Conservation (phyloP, 441 rosid species). For the Pelargonium australe region DNA sequence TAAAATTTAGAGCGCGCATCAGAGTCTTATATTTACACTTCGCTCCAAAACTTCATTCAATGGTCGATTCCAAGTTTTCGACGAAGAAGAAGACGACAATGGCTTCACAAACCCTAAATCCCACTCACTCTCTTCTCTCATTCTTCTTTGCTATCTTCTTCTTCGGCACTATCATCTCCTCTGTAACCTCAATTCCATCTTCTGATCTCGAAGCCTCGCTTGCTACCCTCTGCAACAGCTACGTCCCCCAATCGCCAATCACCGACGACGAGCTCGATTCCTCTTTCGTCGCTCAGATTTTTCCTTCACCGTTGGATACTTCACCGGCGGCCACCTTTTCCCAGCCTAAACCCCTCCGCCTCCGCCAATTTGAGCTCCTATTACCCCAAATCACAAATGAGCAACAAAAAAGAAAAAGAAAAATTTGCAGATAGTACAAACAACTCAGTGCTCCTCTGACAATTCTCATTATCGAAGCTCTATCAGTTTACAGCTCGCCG, state of each 20-base stretch:
- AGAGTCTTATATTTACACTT: too few relatives aligned
- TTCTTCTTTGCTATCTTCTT: conserved; percentile 22
- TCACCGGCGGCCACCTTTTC: conserved; percentile 49
- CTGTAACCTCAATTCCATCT: conserved; percentile 13
- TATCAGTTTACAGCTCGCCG: too few relatives aligned
- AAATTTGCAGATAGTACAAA: too few relatives aligned
- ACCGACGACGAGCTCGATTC: conserved; percentile 16
- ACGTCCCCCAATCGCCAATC: conserved; percentile 39
- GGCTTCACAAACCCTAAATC: conserved; percentile 9
- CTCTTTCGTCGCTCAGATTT: conserved; percentile 20
- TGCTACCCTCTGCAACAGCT: conserved; percentile 41
- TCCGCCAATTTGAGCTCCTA: conserved; percentile 11
- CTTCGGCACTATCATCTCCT: conserved; percentile 18
- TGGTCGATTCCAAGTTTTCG: too few relatives aligned
- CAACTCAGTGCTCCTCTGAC: too few relatives aligned
- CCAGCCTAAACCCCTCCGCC: conserved; percentile 14
- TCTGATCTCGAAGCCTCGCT: conserved; percentile 29
- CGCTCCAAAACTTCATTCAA: too few relatives aligned
- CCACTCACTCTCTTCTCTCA: conserved; percentile 4
- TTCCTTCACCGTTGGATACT: conserved; percentile 31
- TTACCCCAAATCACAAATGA: conserved; percentile 25
- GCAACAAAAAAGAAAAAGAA: too few relatives aligned
- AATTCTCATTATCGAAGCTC: too few relatives aligned
- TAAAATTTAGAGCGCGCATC: too few relatives aligned
- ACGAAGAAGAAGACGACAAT: background rate